Evolutionary conservation across 192 early-diverging fungal genomes (phyloP), one percentile per base, ranked within the genome.

Genomic region (Powellomyces hirtus): DNA sequence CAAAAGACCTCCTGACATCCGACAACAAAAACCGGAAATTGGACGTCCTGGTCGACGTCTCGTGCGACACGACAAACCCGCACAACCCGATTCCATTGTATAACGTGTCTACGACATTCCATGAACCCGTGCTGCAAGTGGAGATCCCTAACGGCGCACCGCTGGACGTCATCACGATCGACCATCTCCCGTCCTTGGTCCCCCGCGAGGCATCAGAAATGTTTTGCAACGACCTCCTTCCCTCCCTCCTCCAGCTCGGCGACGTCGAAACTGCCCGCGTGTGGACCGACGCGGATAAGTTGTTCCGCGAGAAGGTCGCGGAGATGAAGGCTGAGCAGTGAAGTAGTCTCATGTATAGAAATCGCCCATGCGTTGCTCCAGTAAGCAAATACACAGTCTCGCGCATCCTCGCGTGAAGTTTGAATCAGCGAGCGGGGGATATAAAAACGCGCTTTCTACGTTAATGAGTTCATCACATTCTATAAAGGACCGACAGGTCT

Each of bases 81-180:
- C 88, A 94, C 81, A 98, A 98, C 79, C 96, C 96, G 49, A 91
- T 98, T 68, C 96, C 95, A 37, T 86, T 98, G 59, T 98, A 98
- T 84, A 84, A 78, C 61, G 80, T 89, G 74, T 88, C 90, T 79
- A 96, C 96, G 24, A 97, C 95, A 29, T 98, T 98, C 77, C 92
- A 95, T 73, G 89, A 94, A 37, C 93, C 96, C 33, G 87, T 90
- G 16, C 81, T 95, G 44, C 74, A 73, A 37, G 89, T 97, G 16
- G 64, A 83, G 20, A 70, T 79, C 42, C 75, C 74, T 84, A 82
- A 64, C 58, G 78, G 78, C 26, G 64, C 82, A 57, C 90, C 92
- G 18, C 73, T 97, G 76, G 90, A 96, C 34, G 90, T 98, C 29
- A 88, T 94, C 74, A 91, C 95, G 10, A 98, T 98, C 66, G 96